Base-by-base conservation (phyloP, 2,329 filamentous ascomycete genomes). In the Fusarium staphyleae region DNA sequence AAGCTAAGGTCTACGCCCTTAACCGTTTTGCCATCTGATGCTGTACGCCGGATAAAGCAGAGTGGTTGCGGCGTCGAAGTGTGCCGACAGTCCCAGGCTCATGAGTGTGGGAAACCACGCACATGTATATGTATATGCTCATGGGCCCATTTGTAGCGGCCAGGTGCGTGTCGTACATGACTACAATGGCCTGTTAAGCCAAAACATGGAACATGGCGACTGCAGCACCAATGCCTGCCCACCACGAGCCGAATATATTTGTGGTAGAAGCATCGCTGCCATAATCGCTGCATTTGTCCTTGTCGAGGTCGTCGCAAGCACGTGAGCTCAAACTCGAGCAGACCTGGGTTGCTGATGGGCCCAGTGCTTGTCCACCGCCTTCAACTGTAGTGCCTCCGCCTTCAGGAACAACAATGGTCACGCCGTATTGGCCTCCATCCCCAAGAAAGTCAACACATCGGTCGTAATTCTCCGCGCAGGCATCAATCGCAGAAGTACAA, bases 381-480 rank as follows among this genome's bases (percentile, higher is more conserved):
- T 75, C 73, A 12, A 84, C 77, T 3, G 82, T 86, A 12, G 80
- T 79, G 2, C 81, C 79, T 11, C 78, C 78, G 2, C 79, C 78
- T 11, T 78, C 79, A 1, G 82, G 81, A 2, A 84, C 82, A 46
- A 78, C 74, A 39, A 87, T 77, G 1, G 84, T 86, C 14, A 86
- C 82, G 15, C 74, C 80, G 50, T 79, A 81, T 6, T 67, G 70
- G 28, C 72, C 74, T 16, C 70, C 69, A 13, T 72, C 70, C 33
- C 74, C 74, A 11, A 87, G 74, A 42, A 76, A 76, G 10, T 75
- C 72, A 5, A 84, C 77, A 65, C 84, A 87, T 4, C 75, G 75
- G 13, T 77, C 72, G 67, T 82, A 84, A 66, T 86, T 85, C 16
- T 71, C 67, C 36, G 77, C 77, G 70, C 84, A 87, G 48, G 78